These are phyloP conservation scores for Septoria linicola DNA, from an alignment of 2,329 filamentous ascomycete genomes.

Conservation along the genomic window DNA sequence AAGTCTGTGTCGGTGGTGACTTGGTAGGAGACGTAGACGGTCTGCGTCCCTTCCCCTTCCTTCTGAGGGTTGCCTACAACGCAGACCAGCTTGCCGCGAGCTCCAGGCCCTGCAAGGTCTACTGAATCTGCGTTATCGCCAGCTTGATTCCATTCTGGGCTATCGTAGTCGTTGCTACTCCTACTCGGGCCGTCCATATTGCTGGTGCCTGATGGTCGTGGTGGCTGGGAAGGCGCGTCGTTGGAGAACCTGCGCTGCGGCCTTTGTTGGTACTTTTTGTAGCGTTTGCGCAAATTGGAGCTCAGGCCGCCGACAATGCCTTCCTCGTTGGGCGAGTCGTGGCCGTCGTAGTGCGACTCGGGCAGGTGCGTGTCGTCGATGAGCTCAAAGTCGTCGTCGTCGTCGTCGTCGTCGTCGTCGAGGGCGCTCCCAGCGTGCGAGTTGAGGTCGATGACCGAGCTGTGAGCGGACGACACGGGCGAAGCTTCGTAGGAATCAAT, in stretches of 20 bases:
- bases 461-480: slow-evolving; percentile 14
- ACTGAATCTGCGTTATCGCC: slow-evolving; percentile 53
- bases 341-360: slow-evolving; percentile 19
- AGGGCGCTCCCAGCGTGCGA: neutral
- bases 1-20: slow-evolving; percentile 93
- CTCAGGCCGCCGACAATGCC: slow-evolving; percentile 12
- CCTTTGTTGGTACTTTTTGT: slow-evolving; percentile 3
- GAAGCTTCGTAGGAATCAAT: slow-evolving; percentile 5
- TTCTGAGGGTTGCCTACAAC: slow-evolving; percentile 81
- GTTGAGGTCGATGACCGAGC: slow-evolving; percentile 18
- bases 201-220: slow-evolving; percentile 14
- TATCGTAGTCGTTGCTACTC: slow-evolving; percentile 69
- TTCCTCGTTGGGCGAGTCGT: slow-evolving; percentile 16
- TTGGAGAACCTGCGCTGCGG: slow-evolving; percentile 6
- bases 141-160: slow-evolving; percentile 68
- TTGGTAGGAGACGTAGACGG: slow-evolving; percentile 92
- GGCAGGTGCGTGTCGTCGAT: slow-evolving; percentile 20
- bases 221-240: slow-evolving; percentile 10
- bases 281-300: slow-evolving; percentile 11
- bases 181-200: slow-evolving; percentile 33
- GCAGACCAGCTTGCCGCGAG: slow-evolving; percentile 75
- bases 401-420: slow-evolving; percentile 9
- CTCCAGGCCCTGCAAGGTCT: slow-evolving; percentile 64
- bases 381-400: slow-evolving; percentile 22
- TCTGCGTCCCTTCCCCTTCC: slow-evolving; percentile 94